Evolutionary conservation across 169 alveolate species (phyloP), one percentile per base, ranked within the genome.

Genomic region (Cryptosporidium sp.): DNA sequence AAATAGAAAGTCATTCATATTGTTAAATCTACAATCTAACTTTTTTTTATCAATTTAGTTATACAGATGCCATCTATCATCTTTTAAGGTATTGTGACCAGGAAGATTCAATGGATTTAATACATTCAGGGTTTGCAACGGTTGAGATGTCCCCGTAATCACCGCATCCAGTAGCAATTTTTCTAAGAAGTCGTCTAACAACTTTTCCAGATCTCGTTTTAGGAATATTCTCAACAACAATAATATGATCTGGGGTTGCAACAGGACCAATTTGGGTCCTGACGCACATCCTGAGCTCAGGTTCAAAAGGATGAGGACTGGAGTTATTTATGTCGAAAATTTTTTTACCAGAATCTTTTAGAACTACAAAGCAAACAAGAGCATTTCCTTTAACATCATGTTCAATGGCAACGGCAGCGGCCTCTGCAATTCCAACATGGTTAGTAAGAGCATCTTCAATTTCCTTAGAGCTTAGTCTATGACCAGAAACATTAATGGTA

Each of bases 341-440:
- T 12, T 29, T 37, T 4, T 48, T 31, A 39, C 35, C 16, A 14
- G 93, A 75, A 59, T 87, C 93, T 84, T 93, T 95, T 62, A 96
- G 92, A n/a, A 96, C 94, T 48, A 96, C 97, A 89, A 95, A 96
- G 84, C 98, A 96, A 91, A 96, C 94, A 18, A 97, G 94, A 51
- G 97, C 98, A 84, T 96, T 95, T 18, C 99, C 99, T 92, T 97
- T 97, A 50, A 97, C 95, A 31, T 94, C 97, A 91, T 97, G 98
- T 6, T 96, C 97, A 71, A 94, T 94, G 50, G 98, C 98, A 18
- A 97, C 98, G 4, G 95, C 97, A 1, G 98, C 99, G 33, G 98
- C 96, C 86, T 96, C 99, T 26, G 98, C 94, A 26, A 96, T 96
- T 41, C 71, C 80, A 43, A 85, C 65, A 69, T 96, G 96, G 87